Evolutionary conservation across 306 rosid species (phyloP).

Genomic region (Quercus ilex): DNA sequence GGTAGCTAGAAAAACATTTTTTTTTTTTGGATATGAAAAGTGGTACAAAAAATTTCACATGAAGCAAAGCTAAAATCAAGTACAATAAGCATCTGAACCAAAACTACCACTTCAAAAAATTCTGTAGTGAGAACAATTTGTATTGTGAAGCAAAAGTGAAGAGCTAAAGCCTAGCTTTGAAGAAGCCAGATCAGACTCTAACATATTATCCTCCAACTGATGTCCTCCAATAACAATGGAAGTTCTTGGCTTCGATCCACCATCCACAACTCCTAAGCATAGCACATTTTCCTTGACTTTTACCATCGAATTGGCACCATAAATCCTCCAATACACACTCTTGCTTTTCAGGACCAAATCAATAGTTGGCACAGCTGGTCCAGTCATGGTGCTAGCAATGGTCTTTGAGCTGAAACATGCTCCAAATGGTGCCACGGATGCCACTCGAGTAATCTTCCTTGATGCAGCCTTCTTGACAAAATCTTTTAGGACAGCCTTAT

Average conservation of each 20-base stretch:
- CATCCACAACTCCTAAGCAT: slow-evolving; percentile 63
- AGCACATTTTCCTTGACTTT: slow-evolving; percentile 25
- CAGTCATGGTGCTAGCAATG: slow-evolving; percentile 24
- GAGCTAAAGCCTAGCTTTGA: slow-evolving; percentile 44
- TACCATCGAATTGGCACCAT: slow-evolving; percentile 65
- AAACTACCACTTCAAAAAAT: too few relatives aligned
- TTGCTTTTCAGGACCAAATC: slow-evolving; percentile 49
- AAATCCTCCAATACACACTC: slow-evolving; percentile 38
- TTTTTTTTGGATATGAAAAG: too few relatives aligned
- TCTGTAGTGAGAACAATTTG: background rate
- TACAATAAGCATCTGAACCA: too few relatives aligned
- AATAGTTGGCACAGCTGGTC: slow-evolving; percentile 43
- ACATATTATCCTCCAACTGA: slow-evolving; percentile 51
- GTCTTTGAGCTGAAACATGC: slow-evolving; percentile 33
- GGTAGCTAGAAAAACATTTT: too few relatives aligned
- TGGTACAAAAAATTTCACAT: too few relatives aligned
- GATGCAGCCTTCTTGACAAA: slow-evolving; percentile 26
- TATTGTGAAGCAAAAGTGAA: background rate
- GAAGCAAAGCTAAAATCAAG: too few relatives aligned
- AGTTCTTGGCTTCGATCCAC: slow-evolving; percentile 40
- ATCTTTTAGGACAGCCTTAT: slow-evolving; percentile 33
- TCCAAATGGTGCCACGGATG: slow-evolving; percentile 49
- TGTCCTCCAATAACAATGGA: slow-evolving; percentile 57
- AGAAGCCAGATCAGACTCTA: slow-evolving; percentile 48
- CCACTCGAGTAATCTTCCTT: slow-evolving; percentile 11